Percentiles rank a stretch among this genome's conserved stretches.
These are phyloP conservation scores for Eleusine indica DNA, from an alignment of 176 grass and related monocot genomes.

Conservation along the genomic window DNA sequence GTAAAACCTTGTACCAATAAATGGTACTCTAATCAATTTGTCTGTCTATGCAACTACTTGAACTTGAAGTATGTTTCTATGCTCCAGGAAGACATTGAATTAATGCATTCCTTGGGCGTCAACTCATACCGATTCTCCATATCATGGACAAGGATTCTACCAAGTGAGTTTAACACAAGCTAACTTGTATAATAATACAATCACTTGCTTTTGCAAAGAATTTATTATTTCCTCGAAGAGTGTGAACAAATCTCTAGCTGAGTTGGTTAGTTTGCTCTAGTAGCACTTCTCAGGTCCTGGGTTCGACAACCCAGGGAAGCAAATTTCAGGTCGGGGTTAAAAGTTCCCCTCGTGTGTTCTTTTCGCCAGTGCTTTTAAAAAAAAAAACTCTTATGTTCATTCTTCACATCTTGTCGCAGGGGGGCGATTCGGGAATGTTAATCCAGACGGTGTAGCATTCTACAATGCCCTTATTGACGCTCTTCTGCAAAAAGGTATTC, in stretches of 20 bases:
- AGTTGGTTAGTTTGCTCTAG: too few species aligned
- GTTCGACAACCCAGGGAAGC: too few species aligned
- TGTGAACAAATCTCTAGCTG: too few species aligned
- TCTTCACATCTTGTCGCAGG: conserved; percentile 25
- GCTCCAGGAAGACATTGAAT: conserved; percentile 59
- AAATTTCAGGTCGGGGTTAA: too few species aligned
- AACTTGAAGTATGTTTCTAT: background rate
- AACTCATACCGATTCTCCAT: conserved; percentile 85
- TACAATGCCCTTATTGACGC: conserved; percentile 55
- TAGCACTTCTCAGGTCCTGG: too few species aligned
- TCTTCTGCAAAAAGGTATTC: conserved; percentile 49
- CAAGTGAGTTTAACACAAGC: conserved; percentile 46
- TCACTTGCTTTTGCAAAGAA: too few species aligned
- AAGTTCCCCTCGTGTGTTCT: too few species aligned
- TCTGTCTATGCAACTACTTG: background rate
- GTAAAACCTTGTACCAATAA: too few species aligned
- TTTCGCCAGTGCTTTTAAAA: too few species aligned
- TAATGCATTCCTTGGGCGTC: conserved; percentile 60
- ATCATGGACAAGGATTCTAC: conserved; percentile 70
- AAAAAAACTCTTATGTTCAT: background rate
- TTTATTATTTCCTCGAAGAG: too few species aligned
- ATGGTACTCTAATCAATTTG: too few species aligned
- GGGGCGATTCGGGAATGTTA: conserved; percentile 54
- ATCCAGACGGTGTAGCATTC: conserved; percentile 54
- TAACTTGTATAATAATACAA: too few species aligned